Evolutionary conservation across 768 basidiomycete species (phyloP).

Genomic region (Rhodotorula diobovata): DNA sequence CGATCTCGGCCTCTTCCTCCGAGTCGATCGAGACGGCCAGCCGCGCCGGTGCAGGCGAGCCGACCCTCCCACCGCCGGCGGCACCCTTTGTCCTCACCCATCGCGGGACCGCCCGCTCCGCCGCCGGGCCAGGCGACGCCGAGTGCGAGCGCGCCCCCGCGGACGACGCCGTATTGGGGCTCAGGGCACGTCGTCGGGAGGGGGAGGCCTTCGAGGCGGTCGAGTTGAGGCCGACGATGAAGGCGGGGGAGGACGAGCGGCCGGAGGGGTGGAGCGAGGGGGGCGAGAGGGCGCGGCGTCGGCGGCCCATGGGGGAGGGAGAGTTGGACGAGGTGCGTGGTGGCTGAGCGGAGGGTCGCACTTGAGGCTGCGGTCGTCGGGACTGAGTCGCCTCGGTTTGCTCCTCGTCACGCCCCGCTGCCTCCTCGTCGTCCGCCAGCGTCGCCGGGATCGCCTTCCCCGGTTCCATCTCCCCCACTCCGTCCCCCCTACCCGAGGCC

Average conservation of each 20-base stretch:
- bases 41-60: background rate
- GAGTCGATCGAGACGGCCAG: background rate
- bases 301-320: background rate
- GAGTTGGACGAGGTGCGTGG: background rate
- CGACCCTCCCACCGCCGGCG: background rate
- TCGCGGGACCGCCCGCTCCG: background rate
- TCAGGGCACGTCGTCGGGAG: background rate
- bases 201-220: background rate
- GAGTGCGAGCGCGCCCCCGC: background rate
- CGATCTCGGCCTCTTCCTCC: background rate
- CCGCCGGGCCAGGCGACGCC: conserved; percentile 3
- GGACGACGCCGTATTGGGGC: background rate
- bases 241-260: conserved; percentile 1
- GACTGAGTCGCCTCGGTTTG: background rate
- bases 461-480: background rate
- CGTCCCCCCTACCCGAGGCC: no score
- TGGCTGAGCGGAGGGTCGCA: no score
- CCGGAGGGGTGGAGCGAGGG: background rate
- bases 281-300: background rate
- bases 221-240: background rate
- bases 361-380: background rate
- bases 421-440: background rate
- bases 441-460: background rate
- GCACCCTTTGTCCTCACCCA: conserved; percentile 11
- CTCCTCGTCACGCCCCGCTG: background rate